Base-by-base conservation (phyloP, 208 protist species). In the Crithidia expoeki region DNA sequence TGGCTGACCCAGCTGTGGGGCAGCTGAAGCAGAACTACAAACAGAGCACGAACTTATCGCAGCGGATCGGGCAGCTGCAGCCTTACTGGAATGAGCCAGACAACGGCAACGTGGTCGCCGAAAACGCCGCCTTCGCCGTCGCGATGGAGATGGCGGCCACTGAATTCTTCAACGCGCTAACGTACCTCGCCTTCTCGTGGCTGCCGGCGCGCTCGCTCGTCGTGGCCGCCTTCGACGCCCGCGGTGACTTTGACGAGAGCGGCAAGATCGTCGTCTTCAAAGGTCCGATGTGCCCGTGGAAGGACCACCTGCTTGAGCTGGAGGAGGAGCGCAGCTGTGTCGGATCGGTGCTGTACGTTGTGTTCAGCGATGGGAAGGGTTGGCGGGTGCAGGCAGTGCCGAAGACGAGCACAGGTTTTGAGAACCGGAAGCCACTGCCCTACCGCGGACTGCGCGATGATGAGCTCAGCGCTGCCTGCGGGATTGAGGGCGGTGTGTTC, bases 371-470 rank as follows among this genome's bases (percentile, higher is more conserved):
- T 64, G 80, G 77, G 19, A 85, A 81, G 52, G 83, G 83, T 46
- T 98, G 96, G 94, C 88, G 96, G 51, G 85, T 99, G 65, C 90
- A 98, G 85, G 86, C 90, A 52, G 94, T 98, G 66, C 88, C 86
- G 7, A 85, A 89, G 80, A 71, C 76, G 2, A 74, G 50, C 57
- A 57, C 65, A 21, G 64, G 83, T 58, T 98, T 98, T 66, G 76
- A 84, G 50, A 89, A 82, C 53, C 83, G 97, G 63, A 78, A 93
- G 72, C 70, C 94, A 28, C 73, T 99, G 32, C 93, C 89, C 12
- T 99, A 90, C 90, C 84, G 92, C 30, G 98, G 98, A 3, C 72
- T 99, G 21, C 86, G 98, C 49, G 97, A 98, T 68, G 86, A 77
- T 34, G 94, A 94, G 51, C 85, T 99, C 14, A 85, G 74, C 57